Base-by-base conservation (phyloP, 495 filamentous ascomycete species). In the Ascobolus immersus region DNA sequence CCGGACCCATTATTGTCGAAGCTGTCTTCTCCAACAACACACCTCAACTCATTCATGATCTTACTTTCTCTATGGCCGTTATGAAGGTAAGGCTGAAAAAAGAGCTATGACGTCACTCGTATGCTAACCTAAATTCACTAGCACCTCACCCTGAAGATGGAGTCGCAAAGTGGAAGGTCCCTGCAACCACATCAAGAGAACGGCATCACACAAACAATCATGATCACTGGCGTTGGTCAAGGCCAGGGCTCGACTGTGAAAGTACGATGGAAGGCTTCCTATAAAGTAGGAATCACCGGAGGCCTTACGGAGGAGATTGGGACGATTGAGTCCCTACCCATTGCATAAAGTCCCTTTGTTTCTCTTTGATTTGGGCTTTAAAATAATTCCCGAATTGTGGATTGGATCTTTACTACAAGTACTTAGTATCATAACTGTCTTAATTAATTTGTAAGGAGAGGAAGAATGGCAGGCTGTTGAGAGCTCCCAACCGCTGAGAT, bases 61-160 rank as follows among this genome's bases (percentile, higher is more conserved):
- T 94, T 24, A 79, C 81, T 29, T 91, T 93, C 48, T 77, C 89
- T 51, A 62, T 84, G 34, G 86, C 86, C 3, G 84, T 92, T 5
- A 82, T 82, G 22, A 93, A 81, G 67, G 86, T 90, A 56, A 43
- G 56, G 44, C 6, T 13, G 5, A 4, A 31, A 33, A 31, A 33
- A n/a, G 18, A 25, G 28, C n/a, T 22, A 25, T 32, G 15, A 28
- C 12, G 26, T 26, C 20, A 25, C 15, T 22, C 12, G 33, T 43
- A 34, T 36, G n/a, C 17, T 36, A 14, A 31, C 14, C 11, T 28
- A 12, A 36, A 42, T 35, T 38, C 32, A n/a, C 19, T 0, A 89
- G 84, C 69, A 70, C 21, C 84, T 76, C 44, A 67, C 71, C 21
- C 62, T 93, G 4, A 66, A 76, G 38, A 67, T 92, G 22, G 69